Base-by-base conservation (phyloP, 176 grass and related monocot species). In the Thinopyrum elongatum region DNA sequence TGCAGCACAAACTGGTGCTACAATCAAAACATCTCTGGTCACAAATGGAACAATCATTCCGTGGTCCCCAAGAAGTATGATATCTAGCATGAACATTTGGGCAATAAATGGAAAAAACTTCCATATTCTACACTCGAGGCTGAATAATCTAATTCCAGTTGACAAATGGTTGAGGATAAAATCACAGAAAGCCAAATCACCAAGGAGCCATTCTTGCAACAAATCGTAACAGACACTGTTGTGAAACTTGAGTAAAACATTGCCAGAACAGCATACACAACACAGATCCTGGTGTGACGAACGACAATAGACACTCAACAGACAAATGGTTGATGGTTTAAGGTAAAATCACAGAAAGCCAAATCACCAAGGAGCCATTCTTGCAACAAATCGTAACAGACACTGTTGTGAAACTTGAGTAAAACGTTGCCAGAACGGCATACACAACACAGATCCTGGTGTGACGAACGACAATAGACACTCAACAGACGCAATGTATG, bases 1-100 rank as follows among this genome's bases (percentile, higher is more conserved):
- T 42, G 41, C 41, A 42, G 41, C 41, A 42, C 41, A 42, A 42
- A 42, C 41, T 42, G 39, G 36, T 42, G 39, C 39, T 42, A 42
- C 39, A 42, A 42, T 42, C 39, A 42, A 3, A 42, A 42, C 39
- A 42, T 42, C 39, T 42, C 39, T 86, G 2, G 41, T 95, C 36
- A 72, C 70, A 57, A 84, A 78, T 7, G 86, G 68, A 26, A 81
- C 39, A 3, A 74, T 84, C 5, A 25, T 67, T 31, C 84, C 89
- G 22, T 69, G 19, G 86, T 42, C 10, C 36, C 36, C 7, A 1
- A 36, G 8, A 36, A 8, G 35, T 36, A 38, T 38, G 36, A 38
- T 38, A 38, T 38, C 36, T 38, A 8, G 36, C 36, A 38, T 38
- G 7, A 8, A 38, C 36, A 38, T 6, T 38, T 38, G 36, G 8